A percentile compares a stretch with the other conserved stretches of the same genome.
Conservation (phyloP, 371 early-diverging fungal species). For the Mycotypha africana region DNA sequence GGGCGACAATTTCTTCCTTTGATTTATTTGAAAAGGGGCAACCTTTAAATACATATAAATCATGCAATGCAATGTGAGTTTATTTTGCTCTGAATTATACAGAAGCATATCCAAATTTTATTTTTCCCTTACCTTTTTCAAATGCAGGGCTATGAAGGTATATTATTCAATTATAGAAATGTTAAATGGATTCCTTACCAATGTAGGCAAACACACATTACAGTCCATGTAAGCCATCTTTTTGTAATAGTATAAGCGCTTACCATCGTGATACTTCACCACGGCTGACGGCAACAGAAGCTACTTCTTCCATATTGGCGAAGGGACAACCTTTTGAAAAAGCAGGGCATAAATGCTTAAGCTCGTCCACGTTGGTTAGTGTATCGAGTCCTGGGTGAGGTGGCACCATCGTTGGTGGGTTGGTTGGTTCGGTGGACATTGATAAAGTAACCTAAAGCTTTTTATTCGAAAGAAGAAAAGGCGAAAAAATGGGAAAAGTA, state of each 20-base stretch:
- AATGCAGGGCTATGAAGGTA: constrained; percentile 43
- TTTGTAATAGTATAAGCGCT: too few species aligned
- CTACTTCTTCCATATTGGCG: constrained; percentile 30
- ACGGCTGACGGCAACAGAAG: constrained; percentile 22
- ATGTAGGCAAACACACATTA: not conserved
- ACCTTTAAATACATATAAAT: too few species aligned
- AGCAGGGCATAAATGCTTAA: constrained; percentile 44
- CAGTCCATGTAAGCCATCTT: not conserved
- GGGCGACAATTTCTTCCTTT: constrained; percentile 26
- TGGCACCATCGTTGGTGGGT: constrained; percentile 16
- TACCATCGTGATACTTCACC: constrained; percentile 43
- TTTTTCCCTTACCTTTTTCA: constrained; percentile 40
- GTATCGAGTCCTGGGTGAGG: constrained; percentile 39
- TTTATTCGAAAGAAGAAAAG: not conserved
- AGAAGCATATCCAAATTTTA: too few species aligned
- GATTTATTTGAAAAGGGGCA: constrained; percentile 41
- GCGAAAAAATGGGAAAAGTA: not conserved
- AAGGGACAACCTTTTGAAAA: constrained; percentile 46
- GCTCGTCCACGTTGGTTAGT: constrained; percentile 26
- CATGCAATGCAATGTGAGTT: too few species aligned
- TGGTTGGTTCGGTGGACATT: constrained; percentile 9
- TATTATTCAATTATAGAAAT: too few species aligned
- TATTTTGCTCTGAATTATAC: too few species aligned
- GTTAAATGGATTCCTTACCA: too few species aligned
- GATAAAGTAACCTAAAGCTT: not conserved